phyloP scores from a whole-genome alignment of 306 rosid genomes.

The Gleditsia sinensis region DNA sequence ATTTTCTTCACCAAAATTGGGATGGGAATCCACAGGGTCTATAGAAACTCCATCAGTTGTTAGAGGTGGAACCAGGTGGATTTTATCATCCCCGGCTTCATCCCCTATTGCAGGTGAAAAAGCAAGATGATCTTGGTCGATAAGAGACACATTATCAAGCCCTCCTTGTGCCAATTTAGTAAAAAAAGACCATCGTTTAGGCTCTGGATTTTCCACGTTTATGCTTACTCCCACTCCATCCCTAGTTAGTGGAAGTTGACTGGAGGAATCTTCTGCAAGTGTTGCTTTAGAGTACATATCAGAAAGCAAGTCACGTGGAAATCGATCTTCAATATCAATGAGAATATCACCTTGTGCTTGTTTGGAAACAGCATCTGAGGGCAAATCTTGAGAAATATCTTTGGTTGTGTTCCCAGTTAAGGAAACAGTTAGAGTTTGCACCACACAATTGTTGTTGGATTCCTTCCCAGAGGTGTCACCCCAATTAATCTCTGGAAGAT shows the following conservation, averaged over 20 bases:
- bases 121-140: conserved; percentile 61
- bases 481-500: conserved; percentile 41
- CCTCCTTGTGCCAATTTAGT: conserved; percentile 60
- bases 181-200: conserved; percentile 65
- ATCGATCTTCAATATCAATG: conserved; percentile 65
- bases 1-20: conserved; percentile 55
- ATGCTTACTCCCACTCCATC: conserved; percentile 60
- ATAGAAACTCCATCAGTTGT: conserved; percentile 47
- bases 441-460: conserved; percentile 18
- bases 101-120: conserved; percentile 43
- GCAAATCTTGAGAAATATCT: conserved; percentile 34
- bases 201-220: conserved; percentile 63
- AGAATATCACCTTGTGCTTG: conserved; percentile 56
- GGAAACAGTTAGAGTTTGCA: conserved; percentile 25
- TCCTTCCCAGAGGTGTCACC: conserved; percentile 32
- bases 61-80: conserved; percentile 45
- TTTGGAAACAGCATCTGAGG: conserved; percentile 40
- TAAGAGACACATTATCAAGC: conserved; percentile 58
- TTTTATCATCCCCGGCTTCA: conserved; percentile 29
- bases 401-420: conserved; percentile 30
- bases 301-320: conserved; percentile 61
- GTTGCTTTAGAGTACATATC: conserved; percentile 59
- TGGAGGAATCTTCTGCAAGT: conserved; percentile 41
- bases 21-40: conserved; percentile 46
- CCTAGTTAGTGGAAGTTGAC: conserved; percentile 39